Conservation (phyloP, 805 yeast species). For the Debaryomyces hansenii region DNA sequence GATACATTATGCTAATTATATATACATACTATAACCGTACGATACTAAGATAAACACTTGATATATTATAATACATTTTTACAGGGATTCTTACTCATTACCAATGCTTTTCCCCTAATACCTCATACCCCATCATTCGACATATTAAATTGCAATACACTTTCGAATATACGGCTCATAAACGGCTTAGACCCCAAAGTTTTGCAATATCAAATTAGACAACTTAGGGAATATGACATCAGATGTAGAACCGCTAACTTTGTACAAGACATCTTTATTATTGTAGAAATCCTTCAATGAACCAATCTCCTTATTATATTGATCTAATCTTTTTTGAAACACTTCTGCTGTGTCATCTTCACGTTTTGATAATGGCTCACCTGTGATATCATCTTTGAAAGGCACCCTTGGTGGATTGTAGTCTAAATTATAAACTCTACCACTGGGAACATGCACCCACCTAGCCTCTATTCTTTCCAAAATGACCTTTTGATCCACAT, state of each 20-base stretch:
- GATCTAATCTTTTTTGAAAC: conserved; percentile 63
- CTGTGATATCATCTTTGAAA: conserved; percentile 84
- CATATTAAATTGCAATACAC: too few relatives aligned
- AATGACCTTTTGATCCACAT: conserved; percentile 84
- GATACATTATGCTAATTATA: too few relatives aligned
- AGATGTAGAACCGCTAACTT: conserved; percentile 75
- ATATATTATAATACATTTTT: too few relatives aligned
- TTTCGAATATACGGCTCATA: too few relatives aligned
- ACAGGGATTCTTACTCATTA: too few relatives aligned
- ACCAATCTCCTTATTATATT: conserved; percentile 55
- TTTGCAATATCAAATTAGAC: conserved; percentile 14
- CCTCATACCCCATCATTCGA: too few relatives aligned
- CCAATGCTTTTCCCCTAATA: too few relatives aligned
- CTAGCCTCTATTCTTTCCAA: conserved; percentile 79
- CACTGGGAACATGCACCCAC: conserved; percentile 82
- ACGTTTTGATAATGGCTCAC: conserved; percentile 79
- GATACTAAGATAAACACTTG: too few relatives aligned
- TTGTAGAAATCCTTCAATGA: conserved; percentile 69
- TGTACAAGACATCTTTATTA: conserved; percentile 42
- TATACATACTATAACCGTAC: too few relatives aligned
- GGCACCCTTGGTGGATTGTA: conserved; percentile 87
- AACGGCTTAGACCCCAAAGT: conserved; percentile 3
- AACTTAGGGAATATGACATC: conserved; percentile 82
- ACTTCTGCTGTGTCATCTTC: conserved; percentile 80
- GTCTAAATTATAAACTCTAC: conserved; percentile 80